Evolutionary conservation across 768 basidiomycete genomes (phyloP), one percentile per base, ranked within the genome.

Genomic region (Suillus lakei): DNA sequence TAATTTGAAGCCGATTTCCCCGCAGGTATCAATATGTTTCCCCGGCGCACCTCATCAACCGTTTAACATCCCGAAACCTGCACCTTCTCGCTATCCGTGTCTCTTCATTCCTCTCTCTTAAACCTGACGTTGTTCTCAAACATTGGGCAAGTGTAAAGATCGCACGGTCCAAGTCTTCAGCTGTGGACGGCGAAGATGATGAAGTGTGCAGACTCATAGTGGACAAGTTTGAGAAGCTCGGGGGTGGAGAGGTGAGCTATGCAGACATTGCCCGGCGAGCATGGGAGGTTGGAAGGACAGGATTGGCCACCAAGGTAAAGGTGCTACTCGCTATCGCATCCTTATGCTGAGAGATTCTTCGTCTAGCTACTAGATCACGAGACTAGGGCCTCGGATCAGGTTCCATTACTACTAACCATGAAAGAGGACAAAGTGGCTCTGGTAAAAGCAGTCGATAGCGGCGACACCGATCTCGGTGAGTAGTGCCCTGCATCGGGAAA

Each of bases 61-160:
- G 96, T 6, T 83, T 99, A 26, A 92, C 94, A 8, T 85, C 94
- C 0, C 89, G 96, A 16, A 94, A 94, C 67, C 83, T 95, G 66
- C 96, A 99, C 73, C 86, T 98, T 1, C 89, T 99, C 53, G 95
- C 97, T 9, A 87, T 99, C 21, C 89, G 96, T 30, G 90, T 99
- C 67, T 96, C 96, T 3, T 84, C 87, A 1, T 95, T 89, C 78
- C 85, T 99, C 36, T 85, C 86, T 18, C 82, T 99, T 53, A 91
- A 92, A 60, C 91, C 95, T 1, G 92, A 96, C 68, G 85, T 87
- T 0, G 95, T 99, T 1, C 81, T 99, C 48, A 93, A 90, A 68
- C 97, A 99, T 73, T 99, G 98, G 98, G 98, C 98, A 1, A 90
- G 89, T 65, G 91, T 94, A 1, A 97, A 98, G 77, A 98, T 99